These are phyloP conservation scores for Xylariales sp. DNA, from an alignment of 2,329 filamentous ascomycete genomes.

Conservation along the genomic window DNA sequence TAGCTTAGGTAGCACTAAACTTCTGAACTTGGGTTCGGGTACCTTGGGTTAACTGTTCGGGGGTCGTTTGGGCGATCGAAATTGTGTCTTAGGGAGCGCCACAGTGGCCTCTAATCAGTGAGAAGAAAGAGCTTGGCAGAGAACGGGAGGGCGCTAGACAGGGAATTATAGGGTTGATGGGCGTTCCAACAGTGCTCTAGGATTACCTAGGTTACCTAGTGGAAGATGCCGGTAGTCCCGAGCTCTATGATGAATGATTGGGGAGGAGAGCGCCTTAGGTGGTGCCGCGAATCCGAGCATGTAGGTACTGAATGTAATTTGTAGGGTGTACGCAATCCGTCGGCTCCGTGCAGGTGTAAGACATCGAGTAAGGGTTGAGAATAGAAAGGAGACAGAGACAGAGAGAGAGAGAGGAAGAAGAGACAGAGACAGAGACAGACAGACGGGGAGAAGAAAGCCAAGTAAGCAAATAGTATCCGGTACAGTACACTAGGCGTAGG, in stretches of 20 bases:
- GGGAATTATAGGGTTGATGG: neutral
- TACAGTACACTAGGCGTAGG: neutral
- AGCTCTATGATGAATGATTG: constrained; percentile 16
- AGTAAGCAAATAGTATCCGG: too few relatives aligned
- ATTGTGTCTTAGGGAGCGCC: constrained; percentile 12
- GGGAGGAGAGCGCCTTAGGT: neutral
- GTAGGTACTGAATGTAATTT: too few relatives aligned
- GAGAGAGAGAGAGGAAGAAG: neutral
- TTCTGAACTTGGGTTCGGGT: neutral
- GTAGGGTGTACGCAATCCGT: neutral
- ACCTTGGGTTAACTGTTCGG: neutral
- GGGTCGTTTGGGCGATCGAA: constrained; percentile 24
- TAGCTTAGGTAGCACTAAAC: neutral
- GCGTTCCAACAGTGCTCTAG: neutral
- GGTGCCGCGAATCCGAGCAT: constrained; percentile 18
- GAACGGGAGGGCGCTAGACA: constrained; percentile 28
- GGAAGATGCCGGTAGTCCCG: constrained; percentile 26
- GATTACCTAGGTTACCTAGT: neutral
- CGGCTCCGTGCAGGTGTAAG: neutral
- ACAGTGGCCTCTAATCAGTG: constrained; percentile 17
- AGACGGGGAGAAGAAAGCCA: neutral
- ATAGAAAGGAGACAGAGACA: neutral
- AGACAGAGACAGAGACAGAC: neutral
- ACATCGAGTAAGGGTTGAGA: neutral
- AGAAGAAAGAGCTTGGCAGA: constrained; percentile 26